Base-by-base conservation (phyloP, 1,139 yeast species). In the Debaryomyces sp. region DNA sequence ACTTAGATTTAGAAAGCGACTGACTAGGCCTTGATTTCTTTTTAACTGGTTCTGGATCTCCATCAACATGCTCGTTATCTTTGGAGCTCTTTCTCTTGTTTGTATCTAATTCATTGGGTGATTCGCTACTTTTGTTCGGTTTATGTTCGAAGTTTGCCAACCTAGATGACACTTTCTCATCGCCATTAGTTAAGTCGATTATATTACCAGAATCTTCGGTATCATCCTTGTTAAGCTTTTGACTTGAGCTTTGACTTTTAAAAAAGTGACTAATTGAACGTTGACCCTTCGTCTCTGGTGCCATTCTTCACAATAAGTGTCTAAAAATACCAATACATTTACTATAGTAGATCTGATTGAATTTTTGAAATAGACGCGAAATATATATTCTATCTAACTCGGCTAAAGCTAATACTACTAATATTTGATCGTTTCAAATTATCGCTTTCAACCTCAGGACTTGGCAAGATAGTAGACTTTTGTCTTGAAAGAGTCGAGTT, bases 401-500 rank as follows among this genome's bases (percentile, higher is more conserved):
- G 61, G 53, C 70, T 71, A 50, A 71, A 71, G 50, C 68, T 67
- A 12, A 71, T 66, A 46, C 67, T 63, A 42, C 44, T 50, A 32
- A 51, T 34, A 38, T 41, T 49, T 13, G 54, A 45, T 26, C 46
- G 38, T 29, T 50, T 48, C 24, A 43, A 24, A 12, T 22, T 12
- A 5, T 46, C 48, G 12, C 30, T 27, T 24, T 39, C 46, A 27
- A 15, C 33, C 10, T 45, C 46, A 26, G 45, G 12, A 33, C 30
- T 46, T 27, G 32, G 32, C 15, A 49, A 38, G 35, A 45, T 36
- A 34, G 52, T 29, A 1, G 52, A 47, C 13, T n/a, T 38, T 27
- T 32, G 37, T 23, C 26, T 44, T 33, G 46, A 8, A 37, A 37
- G 30, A 26, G 36, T 17, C 6, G 13, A 17, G n/a, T 21, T 41